These are phyloP conservation scores for Talaromyces sp. DNA, from an alignment of 2,329 filamentous ascomycete species.

Conservation along the genomic window DNA sequence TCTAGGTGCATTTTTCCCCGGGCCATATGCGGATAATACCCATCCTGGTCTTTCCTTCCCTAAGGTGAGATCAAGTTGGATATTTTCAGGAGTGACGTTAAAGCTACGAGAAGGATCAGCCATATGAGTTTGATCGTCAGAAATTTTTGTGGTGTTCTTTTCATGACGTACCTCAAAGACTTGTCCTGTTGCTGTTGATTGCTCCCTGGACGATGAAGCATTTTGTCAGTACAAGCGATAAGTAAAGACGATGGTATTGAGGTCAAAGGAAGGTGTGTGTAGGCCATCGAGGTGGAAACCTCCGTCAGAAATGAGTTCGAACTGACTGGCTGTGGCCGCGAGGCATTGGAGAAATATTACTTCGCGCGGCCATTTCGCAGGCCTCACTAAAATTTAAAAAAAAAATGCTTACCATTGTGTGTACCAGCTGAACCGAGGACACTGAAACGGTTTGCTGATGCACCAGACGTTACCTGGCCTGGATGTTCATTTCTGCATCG, in stretches of 20 bases:
- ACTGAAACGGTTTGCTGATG: slow-evolving; percentile 58
- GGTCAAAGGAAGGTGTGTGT: background rate
- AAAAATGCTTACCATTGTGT: slow-evolving; percentile 36
- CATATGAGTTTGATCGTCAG: background rate
- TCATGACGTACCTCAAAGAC: background rate
- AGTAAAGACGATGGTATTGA: background rate
- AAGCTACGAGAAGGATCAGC: slow-evolving; percentile 39
- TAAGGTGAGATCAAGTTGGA: slow-evolving; percentile 62
- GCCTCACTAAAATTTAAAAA: background rate
- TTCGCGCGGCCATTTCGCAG: background rate
- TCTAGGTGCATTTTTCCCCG: slow-evolving; percentile 69
- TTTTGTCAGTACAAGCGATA: background rate
- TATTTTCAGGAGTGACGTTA: slow-evolving; percentile 55
- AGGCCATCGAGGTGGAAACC: background rate
- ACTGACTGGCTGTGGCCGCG: background rate
- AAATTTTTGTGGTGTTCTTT: background rate
- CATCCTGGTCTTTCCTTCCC: slow-evolving; percentile 70
- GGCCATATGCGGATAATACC: slow-evolving; percentile 83
- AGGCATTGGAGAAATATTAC: background rate
- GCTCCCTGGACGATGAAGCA: slow-evolving; percentile 2
- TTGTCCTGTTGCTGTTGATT: slow-evolving; percentile 18
- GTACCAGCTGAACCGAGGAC: slow-evolving; percentile 35
- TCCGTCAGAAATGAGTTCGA: background rate
- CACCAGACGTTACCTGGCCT: slow-evolving; percentile 33
- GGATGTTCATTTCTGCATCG: slow-evolving; percentile 61